phyloP scores from a whole-genome alignment of 345 rosid species.

The Gossypium australe region DNA sequence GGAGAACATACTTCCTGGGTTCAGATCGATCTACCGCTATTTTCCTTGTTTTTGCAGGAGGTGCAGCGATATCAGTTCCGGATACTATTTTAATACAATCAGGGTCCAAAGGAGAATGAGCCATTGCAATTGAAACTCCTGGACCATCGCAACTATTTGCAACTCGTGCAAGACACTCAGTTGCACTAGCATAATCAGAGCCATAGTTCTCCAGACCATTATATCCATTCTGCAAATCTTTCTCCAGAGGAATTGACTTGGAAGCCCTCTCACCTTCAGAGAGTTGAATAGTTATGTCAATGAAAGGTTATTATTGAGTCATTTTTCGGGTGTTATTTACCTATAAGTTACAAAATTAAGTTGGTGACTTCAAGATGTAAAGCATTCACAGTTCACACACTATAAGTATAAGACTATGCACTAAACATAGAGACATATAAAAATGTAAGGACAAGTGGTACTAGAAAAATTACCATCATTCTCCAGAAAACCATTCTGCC shows the following conservation, averaged over 20 bases:
- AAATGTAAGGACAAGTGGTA: background rate
- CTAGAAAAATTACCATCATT: conserved; percentile 43
- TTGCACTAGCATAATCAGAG: conserved; percentile 39
- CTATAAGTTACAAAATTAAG: background rate
- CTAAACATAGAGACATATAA: background rate
- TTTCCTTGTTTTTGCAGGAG: conserved; percentile 62
- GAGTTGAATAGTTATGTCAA: conserved; percentile 3
- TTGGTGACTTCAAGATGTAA: background rate
- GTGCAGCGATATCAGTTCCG: conserved; percentile 45
- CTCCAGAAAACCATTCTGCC: conserved; percentile 28
- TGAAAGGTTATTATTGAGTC: conserved; percentile 10
- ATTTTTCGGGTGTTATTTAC: background rate
- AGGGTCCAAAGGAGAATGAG: conserved; percentile 52
- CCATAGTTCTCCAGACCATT: conserved; percentile 37
- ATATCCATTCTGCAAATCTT: conserved; percentile 43
- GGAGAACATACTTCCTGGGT: conserved; percentile 51
- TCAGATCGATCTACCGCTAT: conserved; percentile 68
- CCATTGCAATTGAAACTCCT: conserved; percentile 49
- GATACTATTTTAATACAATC: conserved; percentile 42
- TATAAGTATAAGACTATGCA: background rate
- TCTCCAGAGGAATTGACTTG: conserved; percentile 31
- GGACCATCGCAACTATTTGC: conserved; percentile 44
- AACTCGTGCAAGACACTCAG: conserved; percentile 41
- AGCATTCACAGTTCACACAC: background rate
- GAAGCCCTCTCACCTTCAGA: conserved; percentile 37